These are phyloP conservation scores for Amoebophrya sp. DNA, from an alignment of 169 alveolate species.

Conservation along the genomic window DNA sequence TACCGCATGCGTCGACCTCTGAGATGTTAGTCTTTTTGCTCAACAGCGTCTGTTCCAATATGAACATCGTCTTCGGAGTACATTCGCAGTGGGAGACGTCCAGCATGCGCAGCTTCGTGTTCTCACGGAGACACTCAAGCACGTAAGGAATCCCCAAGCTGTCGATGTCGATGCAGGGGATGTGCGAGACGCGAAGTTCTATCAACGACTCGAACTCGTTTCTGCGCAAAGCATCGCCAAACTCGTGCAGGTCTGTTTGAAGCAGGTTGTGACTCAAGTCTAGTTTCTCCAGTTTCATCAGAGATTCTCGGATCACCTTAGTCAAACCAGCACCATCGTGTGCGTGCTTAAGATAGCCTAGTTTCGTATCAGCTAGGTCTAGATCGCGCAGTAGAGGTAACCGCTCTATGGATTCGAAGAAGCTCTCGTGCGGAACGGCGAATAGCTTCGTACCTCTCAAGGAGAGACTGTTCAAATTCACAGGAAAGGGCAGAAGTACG, in stretches of 20 bases:
- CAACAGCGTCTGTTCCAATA: conserved; percentile 4
- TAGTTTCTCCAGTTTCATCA: background rate
- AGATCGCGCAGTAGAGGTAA: background rate
- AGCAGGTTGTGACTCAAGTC: background rate
- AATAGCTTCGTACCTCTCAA: conserved; percentile 2
- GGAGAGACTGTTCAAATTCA: background rate
- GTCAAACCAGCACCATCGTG: background rate
- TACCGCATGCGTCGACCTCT: background rate
- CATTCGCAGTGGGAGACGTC: conserved; percentile 4
- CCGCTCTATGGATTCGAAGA: background rate
- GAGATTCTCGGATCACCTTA: background rate
- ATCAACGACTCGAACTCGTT: background rate
- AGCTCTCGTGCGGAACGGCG: background rate
- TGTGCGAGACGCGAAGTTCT: background rate
- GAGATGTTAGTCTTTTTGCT: background rate
- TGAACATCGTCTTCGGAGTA: background rate
- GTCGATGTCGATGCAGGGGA: background rate
- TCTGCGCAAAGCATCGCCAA: background rate
- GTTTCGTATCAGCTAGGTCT: background rate
- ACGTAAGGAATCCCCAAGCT: background rate
- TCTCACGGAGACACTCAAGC: conserved; percentile 10
- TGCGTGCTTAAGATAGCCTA: background rate
- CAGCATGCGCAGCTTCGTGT: background rate
- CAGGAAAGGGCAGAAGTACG: background rate
- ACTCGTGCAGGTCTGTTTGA: background rate